A percentile compares a stretch with the other conserved stretches of the same genome.
These are phyloP conservation scores for Bromus sterilis DNA, from an alignment of 176 grass and related monocot species.

Conservation along the genomic window DNA sequence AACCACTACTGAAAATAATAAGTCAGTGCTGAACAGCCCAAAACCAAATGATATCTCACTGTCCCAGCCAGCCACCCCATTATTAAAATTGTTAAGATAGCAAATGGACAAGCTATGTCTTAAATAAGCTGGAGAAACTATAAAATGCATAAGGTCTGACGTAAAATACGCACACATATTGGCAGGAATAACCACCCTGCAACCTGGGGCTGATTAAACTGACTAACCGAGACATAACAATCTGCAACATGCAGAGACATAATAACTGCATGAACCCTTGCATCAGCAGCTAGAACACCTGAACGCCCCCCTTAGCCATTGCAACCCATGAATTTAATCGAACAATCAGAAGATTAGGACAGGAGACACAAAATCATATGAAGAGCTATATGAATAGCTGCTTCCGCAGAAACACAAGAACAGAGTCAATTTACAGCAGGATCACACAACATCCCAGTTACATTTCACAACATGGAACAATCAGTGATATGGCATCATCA, in stretches of 20 bases:
- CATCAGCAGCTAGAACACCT: not conserved
- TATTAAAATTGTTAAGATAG: not conserved
- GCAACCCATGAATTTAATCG: not conserved
- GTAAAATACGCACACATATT: not conserved
- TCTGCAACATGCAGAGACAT: not conserved
- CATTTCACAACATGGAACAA: not conserved
- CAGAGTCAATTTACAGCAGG: not conserved
- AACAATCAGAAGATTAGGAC: not conserved
- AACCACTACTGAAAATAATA: not conserved
- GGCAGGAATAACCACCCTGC: not conserved
- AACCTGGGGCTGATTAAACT: not conserved
- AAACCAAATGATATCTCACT: not conserved
- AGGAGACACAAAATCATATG: not conserved
- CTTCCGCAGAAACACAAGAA: not conserved
- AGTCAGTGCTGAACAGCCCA: not conserved
- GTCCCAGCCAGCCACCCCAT: not conserved
- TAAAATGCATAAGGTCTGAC: not conserved
- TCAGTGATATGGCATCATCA: not conserved
- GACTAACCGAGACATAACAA: not conserved
- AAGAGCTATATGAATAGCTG: not conserved
- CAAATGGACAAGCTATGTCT: not conserved
- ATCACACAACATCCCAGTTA: not conserved
- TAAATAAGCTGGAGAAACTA: not conserved
- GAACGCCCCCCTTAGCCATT: not conserved
- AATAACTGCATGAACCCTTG: not conserved